Evolutionary conservation across 2,329 filamentous ascomycete genomes (phyloP).

Genomic region (Hymenoscyphus infarciens): DNA sequence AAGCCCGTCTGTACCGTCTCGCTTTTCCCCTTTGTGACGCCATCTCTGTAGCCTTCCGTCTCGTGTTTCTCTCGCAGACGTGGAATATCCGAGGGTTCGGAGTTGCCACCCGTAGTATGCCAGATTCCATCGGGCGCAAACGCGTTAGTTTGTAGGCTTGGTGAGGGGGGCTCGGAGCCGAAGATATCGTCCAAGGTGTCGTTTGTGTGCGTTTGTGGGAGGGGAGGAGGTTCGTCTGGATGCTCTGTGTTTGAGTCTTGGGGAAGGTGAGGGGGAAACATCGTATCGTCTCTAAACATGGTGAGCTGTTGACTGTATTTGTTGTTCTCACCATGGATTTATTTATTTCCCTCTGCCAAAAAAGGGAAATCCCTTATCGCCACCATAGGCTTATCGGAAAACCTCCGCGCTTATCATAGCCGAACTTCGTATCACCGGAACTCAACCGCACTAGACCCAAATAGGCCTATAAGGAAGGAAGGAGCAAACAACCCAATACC

Average conservation of each 20-base stretch:
- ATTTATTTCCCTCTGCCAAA: no score
- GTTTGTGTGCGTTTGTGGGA: slow-evolving; percentile 16
- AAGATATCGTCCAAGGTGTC: slow-evolving; percentile 35
- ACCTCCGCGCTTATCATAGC: background rate
- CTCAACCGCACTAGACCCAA: background rate
- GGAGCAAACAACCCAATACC: no score
- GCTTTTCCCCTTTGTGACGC: slow-evolving; percentile 72
- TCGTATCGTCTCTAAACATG: slow-evolving; percentile 17
- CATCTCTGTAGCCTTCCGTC: slow-evolving; percentile 88
- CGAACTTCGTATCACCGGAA: background rate
- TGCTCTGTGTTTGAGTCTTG: background rate
- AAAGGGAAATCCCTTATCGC: no score
- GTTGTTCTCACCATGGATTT: no score
- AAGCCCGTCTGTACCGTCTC: slow-evolving; percentile 80
- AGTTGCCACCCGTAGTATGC: slow-evolving; percentile 19
- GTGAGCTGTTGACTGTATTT: background rate
- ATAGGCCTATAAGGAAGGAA: no score
- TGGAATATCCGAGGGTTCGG: slow-evolving; percentile 33
- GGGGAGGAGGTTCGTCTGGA: background rate
- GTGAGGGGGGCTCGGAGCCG: slow-evolving; percentile 33
- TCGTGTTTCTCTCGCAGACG: slow-evolving; percentile 34
- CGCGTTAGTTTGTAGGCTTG: slow-evolving; percentile 13
- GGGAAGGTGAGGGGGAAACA: slow-evolving; percentile 12
- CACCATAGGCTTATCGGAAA: no score
- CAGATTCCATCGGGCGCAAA: slow-evolving; percentile 3